phyloP scores from a whole-genome alignment of 352 stramenopile genomes.

The Globisporangium heterothallicum region DNA sequence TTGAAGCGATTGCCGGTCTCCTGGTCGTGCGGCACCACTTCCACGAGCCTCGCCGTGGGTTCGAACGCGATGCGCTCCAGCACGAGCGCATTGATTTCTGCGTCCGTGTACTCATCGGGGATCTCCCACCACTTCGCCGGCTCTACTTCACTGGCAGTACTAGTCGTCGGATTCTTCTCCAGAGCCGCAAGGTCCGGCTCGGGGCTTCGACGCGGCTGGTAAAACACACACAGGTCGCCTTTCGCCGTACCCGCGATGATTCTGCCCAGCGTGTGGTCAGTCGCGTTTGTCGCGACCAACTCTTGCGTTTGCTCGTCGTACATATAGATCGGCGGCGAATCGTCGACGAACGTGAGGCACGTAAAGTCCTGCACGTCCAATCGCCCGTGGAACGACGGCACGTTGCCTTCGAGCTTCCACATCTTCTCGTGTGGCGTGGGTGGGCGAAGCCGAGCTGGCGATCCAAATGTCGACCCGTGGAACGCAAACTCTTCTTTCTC shows the following conservation, averaged over 20 bases:
- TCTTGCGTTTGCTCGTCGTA: conserved; percentile 49
- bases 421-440: conserved; percentile 54
- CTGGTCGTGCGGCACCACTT: conserved; percentile 56
- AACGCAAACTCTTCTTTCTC: conserved; percentile 57
- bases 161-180: conserved; percentile 12
- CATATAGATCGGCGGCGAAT: conserved; percentile 51
- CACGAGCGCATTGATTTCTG: conserved; percentile 55
- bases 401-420: conserved; percentile 72
- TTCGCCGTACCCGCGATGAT: conserved; percentile 59
- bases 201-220: conserved; percentile 41
- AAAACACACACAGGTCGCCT: conserved; percentile 65
- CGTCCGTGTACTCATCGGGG: conserved; percentile 54
- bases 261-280: conserved; percentile 52
- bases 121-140: conserved; percentile 76
- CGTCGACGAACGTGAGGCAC: conserved; percentile 59
- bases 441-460: conserved; percentile 36
- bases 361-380: conserved; percentile 73
- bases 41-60: conserved; percentile 45
- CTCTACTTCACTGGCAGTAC: conserved; percentile 19
- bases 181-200: conserved; percentile 22
- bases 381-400: conserved; percentile 59
- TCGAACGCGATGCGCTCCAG: conserved; percentile 60
- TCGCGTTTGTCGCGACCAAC: conserved; percentile 30
- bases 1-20: conserved; percentile 69
- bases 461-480: conserved; percentile 53